These are phyloP conservation scores for Talaromyces piceae DNA, from an alignment of 2,329 filamentous ascomycete genomes.

Conservation along the genomic window DNA sequence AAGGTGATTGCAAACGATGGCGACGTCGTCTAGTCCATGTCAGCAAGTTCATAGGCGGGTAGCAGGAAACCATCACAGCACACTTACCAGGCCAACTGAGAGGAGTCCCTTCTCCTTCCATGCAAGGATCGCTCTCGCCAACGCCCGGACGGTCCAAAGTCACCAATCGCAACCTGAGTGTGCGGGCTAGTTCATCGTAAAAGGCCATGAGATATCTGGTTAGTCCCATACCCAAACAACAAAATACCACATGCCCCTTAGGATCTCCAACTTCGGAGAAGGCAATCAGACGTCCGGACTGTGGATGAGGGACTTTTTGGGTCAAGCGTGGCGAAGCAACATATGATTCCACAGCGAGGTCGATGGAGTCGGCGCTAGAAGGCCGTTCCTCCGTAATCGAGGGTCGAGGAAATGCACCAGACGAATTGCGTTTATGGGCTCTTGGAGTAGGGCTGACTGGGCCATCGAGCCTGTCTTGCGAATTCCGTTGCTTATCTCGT, in stretches of 20 bases:
- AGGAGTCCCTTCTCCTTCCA: constrained; percentile 74
- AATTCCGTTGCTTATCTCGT: constrained; percentile 26
- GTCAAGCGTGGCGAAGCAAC: constrained; percentile 75
- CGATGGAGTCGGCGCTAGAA: constrained; percentile 75
- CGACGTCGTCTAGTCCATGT: constrained; percentile 60
- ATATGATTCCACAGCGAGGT: constrained; percentile 79
- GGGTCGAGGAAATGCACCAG: constrained; percentile 31
- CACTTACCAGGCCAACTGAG: constrained; percentile 83
- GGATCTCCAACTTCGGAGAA: constrained; percentile 96
- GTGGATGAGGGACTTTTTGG: constrained; percentile 78
- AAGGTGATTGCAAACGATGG: constrained; percentile 83
- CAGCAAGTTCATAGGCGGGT: not conserved
- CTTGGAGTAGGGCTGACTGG: constrained; percentile 18
- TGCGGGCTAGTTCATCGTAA: constrained; percentile 89
- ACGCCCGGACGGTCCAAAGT: constrained; percentile 92
- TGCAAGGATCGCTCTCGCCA: constrained; percentile 80
- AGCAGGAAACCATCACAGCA: not conserved
- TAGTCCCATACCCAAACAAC: constrained; percentile 95
- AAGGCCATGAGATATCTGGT: constrained; percentile 95
- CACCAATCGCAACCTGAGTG: constrained; percentile 80
- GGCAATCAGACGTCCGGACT: constrained; percentile 79
- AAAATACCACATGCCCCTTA: constrained; percentile 84
- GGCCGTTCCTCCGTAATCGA: constrained; percentile 62
- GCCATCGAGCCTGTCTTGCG: constrained; percentile 25
- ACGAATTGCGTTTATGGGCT: constrained; percentile 33